phyloP scores from a whole-genome alignment of 257 asterid species.

The Coffea canephora region DNA sequence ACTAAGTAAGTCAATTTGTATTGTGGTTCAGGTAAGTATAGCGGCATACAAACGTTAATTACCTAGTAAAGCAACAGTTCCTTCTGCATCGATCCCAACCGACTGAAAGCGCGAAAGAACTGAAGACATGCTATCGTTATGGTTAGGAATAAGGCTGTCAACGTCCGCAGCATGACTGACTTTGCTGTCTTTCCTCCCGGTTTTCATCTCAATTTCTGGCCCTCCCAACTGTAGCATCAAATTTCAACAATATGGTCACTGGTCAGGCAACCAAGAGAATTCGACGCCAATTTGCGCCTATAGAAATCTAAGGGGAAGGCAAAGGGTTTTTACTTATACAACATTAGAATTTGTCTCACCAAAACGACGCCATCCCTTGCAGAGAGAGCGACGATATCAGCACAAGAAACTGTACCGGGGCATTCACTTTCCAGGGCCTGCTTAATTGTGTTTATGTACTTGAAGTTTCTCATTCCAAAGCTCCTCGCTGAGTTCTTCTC shows the following conservation, averaged over 20 bases:
- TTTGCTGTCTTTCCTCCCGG: conserved; percentile 74
- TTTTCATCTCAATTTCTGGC: conserved; percentile 59
- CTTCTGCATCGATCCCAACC: conserved; percentile 60
- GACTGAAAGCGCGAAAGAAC: conserved; percentile 58
- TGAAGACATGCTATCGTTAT: conserved; percentile 50
- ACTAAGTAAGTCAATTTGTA: too few species aligned
- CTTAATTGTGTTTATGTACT: conserved; percentile 58
- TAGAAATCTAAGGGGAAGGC: neutral
- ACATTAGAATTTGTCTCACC: conserved; percentile 34
- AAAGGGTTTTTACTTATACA: too few species aligned
- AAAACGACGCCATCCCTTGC: conserved; percentile 68
- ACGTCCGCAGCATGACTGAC: conserved; percentile 39
- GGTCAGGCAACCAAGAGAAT: neutral
- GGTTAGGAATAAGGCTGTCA: conserved; percentile 59
- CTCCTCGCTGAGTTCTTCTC: conserved; percentile 55
- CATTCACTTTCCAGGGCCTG: conserved; percentile 62
- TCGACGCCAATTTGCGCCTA: neutral
- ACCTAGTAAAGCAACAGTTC: conserved; percentile 74
- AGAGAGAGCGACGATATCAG: conserved; percentile 79
- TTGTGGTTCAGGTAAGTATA: too few species aligned
- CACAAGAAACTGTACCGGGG: conserved; percentile 76
- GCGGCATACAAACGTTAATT: neutral
- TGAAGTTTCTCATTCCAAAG: conserved; percentile 77
- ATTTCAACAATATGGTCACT: neutral
- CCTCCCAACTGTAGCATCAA: conserved; percentile 55